phyloP scores from a whole-genome alignment of 23 red algal species.

The Agarophyton chilense region DNA sequence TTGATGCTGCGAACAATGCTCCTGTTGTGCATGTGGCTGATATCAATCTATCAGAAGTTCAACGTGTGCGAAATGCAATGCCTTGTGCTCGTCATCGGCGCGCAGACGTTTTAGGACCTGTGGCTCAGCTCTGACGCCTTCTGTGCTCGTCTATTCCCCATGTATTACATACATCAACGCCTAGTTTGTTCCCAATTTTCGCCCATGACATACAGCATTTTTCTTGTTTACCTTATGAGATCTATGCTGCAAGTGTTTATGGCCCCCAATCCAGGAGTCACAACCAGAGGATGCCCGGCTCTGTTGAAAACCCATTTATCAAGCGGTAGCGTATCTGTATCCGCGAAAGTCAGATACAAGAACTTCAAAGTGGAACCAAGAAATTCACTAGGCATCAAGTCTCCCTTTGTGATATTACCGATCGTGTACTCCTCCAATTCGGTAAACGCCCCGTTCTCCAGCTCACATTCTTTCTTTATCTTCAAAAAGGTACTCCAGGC shows the following conservation, averaged over 20 bases:
- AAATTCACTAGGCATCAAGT: slow-evolving; percentile 74
- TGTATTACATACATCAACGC: too few species aligned
- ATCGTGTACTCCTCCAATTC: slow-evolving; percentile 25
- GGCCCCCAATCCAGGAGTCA: slow-evolving; percentile 57
- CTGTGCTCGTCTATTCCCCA: background rate
- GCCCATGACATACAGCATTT: background rate
- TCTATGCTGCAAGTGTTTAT: slow-evolving; percentile 21
- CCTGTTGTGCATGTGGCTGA: background rate
- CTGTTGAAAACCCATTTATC: slow-evolving; percentile 82
- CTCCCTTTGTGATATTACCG: slow-evolving; percentile 52
- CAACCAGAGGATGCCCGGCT: slow-evolving; percentile 79
- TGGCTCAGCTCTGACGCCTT: background rate
- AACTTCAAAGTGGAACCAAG: slow-evolving; percentile 74
- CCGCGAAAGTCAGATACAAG: slow-evolving; percentile 63
- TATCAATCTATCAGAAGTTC: background rate
- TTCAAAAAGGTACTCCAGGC: slow-evolving; percentile 52
- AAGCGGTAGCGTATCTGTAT: slow-evolving; percentile 39
- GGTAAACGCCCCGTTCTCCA: slow-evolving; percentile 49
- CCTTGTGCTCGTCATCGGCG: slow-evolving; percentile 17
- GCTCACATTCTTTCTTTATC: slow-evolving; percentile 37
- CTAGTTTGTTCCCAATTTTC: background rate
- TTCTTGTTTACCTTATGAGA: slow-evolving; percentile 1
- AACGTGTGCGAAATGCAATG: slow-evolving; percentile 8
- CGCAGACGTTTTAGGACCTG: slow-evolving; percentile 7
- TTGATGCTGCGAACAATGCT: background rate